Conservation (phyloP, 2,329 filamentous ascomycete species). For the Colletotrichum kahawae region DNA sequence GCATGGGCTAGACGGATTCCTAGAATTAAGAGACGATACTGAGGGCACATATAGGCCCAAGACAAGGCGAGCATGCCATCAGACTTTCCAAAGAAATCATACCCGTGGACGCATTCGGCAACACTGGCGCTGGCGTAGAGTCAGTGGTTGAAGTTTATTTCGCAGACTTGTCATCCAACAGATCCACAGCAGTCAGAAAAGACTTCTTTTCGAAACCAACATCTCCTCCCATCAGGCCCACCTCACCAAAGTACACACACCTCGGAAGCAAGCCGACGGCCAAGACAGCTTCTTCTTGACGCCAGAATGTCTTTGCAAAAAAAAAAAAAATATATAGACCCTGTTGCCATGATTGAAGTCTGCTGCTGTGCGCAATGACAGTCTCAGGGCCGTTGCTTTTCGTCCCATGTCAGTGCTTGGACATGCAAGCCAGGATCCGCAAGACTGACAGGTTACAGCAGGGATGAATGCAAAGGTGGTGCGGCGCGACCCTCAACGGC, state of each 20-base stretch:
- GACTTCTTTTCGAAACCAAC: not conserved
- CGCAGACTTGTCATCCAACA: not conserved
- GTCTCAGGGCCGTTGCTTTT: not conserved
- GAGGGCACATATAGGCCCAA: slow-evolving; percentile 7
- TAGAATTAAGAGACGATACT: not conserved
- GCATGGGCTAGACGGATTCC: not conserved
- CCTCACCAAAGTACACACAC: not conserved
- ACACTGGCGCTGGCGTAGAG: not conserved
- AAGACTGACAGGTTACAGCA: slow-evolving; percentile 9
- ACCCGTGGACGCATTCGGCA: not conserved
- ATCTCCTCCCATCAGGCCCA: not conserved
- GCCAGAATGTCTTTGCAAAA: not conserved
- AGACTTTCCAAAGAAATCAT: not conserved
- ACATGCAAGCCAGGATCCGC: slow-evolving; percentile 6
- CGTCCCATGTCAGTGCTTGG: slow-evolving; percentile 21
- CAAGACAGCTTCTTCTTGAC: not conserved
- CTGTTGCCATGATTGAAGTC: not conserved
- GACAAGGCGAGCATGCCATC: not conserved
- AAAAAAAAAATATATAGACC: not conserved
- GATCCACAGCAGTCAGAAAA: not conserved
- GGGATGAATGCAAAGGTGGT: slow-evolving; percentile 6
- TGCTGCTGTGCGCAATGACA: not conserved
- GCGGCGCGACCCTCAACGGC: not conserved
- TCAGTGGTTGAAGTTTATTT: not conserved
- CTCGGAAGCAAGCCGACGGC: not conserved